phyloP scores from a whole-genome alignment of 2,329 filamentous ascomycete genomes.

The Daldinia eschscholtzii region DNA sequence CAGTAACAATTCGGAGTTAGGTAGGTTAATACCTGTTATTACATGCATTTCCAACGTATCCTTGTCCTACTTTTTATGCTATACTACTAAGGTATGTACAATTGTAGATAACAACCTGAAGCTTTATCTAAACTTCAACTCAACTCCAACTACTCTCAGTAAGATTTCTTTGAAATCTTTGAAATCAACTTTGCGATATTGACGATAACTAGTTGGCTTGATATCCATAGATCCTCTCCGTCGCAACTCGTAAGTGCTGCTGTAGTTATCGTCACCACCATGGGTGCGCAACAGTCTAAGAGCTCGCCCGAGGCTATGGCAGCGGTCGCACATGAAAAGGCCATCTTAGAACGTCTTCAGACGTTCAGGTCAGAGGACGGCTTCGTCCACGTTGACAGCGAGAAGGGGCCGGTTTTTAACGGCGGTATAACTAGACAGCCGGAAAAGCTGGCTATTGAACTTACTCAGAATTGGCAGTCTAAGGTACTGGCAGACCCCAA shows the following conservation, averaged over 20 bases:
- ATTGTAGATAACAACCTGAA: neutral
- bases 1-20: neutral
- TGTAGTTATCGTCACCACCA: conserved; percentile 43
- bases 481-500: conserved; percentile 73
- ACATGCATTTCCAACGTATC: neutral
- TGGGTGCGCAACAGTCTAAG: conserved; percentile 63
- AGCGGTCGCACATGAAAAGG: conserved; percentile 56
- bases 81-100: neutral
- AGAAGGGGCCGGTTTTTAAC: conserved; percentile 52
- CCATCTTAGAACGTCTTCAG: conserved; percentile 59
- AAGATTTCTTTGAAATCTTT: neutral
- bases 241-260: conserved; percentile 3
- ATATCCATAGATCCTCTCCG: neutral
- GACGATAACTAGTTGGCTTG: neutral
- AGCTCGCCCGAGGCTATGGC: conserved; percentile 43
- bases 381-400: conserved; percentile 64
- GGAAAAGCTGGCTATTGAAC: conserved; percentile 64
- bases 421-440: conserved; percentile 50
- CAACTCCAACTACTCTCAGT: neutral
- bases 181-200: neutral
- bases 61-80: neutral
- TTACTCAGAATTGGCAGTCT: conserved; percentile 70
- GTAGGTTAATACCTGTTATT: too few species aligned
- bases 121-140: neutral
- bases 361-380: conserved; percentile 63